Percentiles rank a stretch among this genome's conserved stretches.
Evolutionary conservation across 106 monocot genomes (phyloP).

Genomic region (Posidonia australis): DNA sequence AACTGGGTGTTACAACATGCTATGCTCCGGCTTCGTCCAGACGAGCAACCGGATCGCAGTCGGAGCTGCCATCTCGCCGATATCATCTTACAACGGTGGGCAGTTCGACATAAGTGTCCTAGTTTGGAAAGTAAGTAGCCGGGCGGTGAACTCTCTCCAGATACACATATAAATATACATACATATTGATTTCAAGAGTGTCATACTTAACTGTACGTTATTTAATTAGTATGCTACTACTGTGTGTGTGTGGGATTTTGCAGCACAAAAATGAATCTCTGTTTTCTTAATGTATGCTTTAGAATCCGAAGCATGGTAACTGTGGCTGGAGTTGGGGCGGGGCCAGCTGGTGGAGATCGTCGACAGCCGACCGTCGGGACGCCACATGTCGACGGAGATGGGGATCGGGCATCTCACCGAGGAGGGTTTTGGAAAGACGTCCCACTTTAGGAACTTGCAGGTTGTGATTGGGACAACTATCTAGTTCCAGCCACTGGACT

Average conservation of each 20-base stretch:
- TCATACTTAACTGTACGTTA: no score
- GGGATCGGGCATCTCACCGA: constrained; percentile 17
- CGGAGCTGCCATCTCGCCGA: constrained; percentile 72
- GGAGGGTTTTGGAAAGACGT: constrained; percentile 17
- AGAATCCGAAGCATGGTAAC: constrained; percentile 23
- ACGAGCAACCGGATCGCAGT: constrained; percentile 68
- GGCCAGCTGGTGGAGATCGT: constrained; percentile 18
- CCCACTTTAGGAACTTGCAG: constrained; percentile 18
- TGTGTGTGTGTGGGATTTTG: no score
- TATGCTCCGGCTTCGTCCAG: constrained; percentile 83
- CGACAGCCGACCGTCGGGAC: constrained; percentile 5
- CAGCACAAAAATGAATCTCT: no score
- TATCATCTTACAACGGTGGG: constrained; percentile 35
- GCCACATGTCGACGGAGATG: constrained; percentile 15
- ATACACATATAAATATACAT: no score
- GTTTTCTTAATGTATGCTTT: no score
- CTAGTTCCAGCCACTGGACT: constrained; percentile 6
- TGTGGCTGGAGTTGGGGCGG: constrained; percentile 17
- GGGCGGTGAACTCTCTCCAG: no score
- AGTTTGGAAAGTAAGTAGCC: constrained; percentile 63
- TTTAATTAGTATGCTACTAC: no score
- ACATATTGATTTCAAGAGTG: no score
- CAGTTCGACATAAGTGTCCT: constrained; percentile 80
- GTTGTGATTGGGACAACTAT: constrained; percentile 18
- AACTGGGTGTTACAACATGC: constrained; percentile 82